Conservation (phyloP, 2,329 filamentous ascomycete genomes). For the Colletotrichum sp. region DNA sequence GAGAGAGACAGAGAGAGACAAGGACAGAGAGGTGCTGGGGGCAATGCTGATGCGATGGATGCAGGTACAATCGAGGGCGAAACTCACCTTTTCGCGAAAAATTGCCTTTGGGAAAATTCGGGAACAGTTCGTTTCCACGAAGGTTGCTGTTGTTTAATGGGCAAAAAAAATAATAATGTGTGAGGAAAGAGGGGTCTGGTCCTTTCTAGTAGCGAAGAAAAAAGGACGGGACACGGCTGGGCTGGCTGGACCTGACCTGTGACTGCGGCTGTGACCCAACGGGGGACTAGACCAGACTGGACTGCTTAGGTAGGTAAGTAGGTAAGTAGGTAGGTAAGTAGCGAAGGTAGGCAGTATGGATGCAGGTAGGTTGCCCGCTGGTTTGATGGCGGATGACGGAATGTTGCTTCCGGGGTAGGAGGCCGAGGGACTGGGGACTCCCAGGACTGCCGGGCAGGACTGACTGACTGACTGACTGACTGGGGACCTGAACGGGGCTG, state of each 20-base stretch:
- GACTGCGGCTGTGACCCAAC: not conserved
- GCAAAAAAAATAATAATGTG: constrained; percentile 13
- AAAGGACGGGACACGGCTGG: not conserved
- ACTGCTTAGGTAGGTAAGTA: not conserved
- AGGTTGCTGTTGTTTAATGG: constrained; percentile 9
- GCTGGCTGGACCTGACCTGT: not conserved
- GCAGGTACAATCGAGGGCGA: not conserved
- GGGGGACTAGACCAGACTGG: not conserved
- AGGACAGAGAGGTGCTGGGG: not conserved
- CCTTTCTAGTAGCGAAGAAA: not conserved
- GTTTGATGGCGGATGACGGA: not conserved
- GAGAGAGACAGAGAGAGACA: not conserved
- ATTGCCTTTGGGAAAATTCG: not conserved
- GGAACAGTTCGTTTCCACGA: constrained; percentile 1
- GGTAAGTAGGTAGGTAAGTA: too few species aligned
- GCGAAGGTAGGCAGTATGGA: not conserved
- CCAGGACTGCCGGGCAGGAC: not conserved
- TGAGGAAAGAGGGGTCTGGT: constrained; percentile 19
- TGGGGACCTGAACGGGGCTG: not conserved
- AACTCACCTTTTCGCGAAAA: constrained; percentile 21
- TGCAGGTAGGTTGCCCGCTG: not conserved
- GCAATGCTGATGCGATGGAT: not conserved
- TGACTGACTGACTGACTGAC: not conserved
- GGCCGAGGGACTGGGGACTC: not conserved
- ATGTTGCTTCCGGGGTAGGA: not conserved